Evolutionary conservation across 176 grass and related monocot genomes (phyloP), one percentile per base, ranked within the genome.

Genomic region (Eragrostis nindensis): DNA sequence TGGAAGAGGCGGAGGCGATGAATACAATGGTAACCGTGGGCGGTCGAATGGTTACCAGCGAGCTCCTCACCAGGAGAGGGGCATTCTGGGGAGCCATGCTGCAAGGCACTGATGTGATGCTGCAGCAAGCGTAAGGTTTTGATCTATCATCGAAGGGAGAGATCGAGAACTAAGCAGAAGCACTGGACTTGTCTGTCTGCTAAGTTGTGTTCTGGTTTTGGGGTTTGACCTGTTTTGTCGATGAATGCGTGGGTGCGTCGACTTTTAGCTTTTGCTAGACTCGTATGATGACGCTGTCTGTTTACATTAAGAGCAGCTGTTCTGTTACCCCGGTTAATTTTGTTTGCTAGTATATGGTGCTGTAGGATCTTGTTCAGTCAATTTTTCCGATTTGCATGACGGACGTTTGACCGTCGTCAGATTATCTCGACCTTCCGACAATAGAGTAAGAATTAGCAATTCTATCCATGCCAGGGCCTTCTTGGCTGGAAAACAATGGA

Each of bases 11-110:
- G 86, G 72, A 49, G 40, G 29, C 1, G 84, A 83, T n/a, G 91
- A 90, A 48, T 91, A 86, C 61, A 81, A 19, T 19, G 59, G 78
- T 50, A 84, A 60, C 68, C 83, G 88, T 19, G 76, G 83, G 24
- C 86, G 83, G 80, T 72, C 71, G 40, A 94, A 94, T 16, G 89
- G 83, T 6, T 81, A 91, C 13, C 86, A 50, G 25, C 80, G 86
- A 60, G 76, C 16, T 54, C 80, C 86, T 60, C 71, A 85, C 25
- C 83, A 91, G 24, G 86, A 91, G 74, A 88, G 84, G 86, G 92
- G 92, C 83, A 86, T 94, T 56, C 67, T 94, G 52, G 86, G 88
- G 12, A 80, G 75, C 68, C 81, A 84, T 38, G 18, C 11, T 19
- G 25, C 18, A 54, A 83, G 85, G 75, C 83, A 83, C 69, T 74